Evolutionary conservation across 1,284 basidiomycete genomes (phyloP).

Genomic region (Mycena sp.): DNA sequence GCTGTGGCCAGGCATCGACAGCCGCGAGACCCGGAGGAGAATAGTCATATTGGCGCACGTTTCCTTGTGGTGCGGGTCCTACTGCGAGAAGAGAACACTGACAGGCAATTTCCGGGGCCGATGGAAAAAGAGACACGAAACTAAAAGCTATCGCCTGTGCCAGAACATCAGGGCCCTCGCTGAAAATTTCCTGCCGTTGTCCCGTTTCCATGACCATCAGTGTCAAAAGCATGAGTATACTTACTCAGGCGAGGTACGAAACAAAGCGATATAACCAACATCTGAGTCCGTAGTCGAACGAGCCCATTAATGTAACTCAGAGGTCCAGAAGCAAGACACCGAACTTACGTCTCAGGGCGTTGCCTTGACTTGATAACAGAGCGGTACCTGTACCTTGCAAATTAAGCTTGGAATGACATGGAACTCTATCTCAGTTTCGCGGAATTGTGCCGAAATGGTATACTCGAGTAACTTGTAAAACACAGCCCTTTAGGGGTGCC

Average conservation of each 20-base stretch:
- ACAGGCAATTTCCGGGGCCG: background rate
- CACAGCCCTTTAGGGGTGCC: background rate
- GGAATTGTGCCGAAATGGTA: no score
- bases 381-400: conserved; percentile 1
- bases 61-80: background rate
- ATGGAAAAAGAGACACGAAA: background rate
- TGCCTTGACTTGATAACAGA: background rate
- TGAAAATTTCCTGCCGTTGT: no score
- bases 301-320: conserved; percentile 12
- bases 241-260: no score
- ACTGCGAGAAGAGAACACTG: background rate
- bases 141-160: no score
- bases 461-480: no score
- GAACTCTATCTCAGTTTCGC: background rate
- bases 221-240: no score
- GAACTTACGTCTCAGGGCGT: conserved; percentile 12
- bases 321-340: conserved; percentile 9
- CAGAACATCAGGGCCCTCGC: no score
- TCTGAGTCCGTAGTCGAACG: conserved; percentile 14
- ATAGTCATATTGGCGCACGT: background rate
- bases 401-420: background rate
- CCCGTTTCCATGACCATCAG: no score
- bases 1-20: background rate
- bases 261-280: background rate
- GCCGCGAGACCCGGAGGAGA: conserved; percentile 8